Base-by-base conservation (phyloP, 164 flowering plant species). In the Magnolia sinica region DNA sequence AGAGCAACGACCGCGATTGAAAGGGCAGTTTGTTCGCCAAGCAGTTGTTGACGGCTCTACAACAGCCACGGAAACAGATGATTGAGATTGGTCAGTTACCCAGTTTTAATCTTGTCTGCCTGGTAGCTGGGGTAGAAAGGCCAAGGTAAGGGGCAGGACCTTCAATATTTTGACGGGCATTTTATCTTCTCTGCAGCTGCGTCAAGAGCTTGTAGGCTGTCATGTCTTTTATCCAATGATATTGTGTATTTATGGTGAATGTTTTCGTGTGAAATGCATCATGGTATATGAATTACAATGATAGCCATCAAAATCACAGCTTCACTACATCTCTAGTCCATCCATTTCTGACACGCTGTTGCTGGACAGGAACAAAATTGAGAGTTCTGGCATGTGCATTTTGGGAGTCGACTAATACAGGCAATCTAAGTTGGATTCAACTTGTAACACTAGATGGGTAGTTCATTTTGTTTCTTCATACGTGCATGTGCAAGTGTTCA, bases 11-110 rank as follows among this genome's bases (percentile, higher is more conserved):
- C 91, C 88, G 74, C 86, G 89, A 59, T 68, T 87, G 79, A 82
- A 83, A 50, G 91, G 93, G 77, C 89, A 89, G 76, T 89, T 88
- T 81, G 89, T 88, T 70, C 80, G 87, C 24, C 87, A 80, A 70
- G 64, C 77, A 74, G 78, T 63, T 80, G 78, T 74, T 73, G 88
- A 76, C 20, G 73, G 65, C 29, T 70, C 76, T 20, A 50, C 59
- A 24, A 68, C 52, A 55, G 77, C 65, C 50, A 55, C 72, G 64
- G 79, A 76, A 52, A 10, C 72, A 49, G 77, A 79, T 45, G 69
- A 66, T 75, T 75, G 66, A 10, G 13, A 52, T 70, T 4, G 76
- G 63, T 20, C 55, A 59, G 27, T 59, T 51, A 51, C 55, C 27
- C 52, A 19, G 27, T 75, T 71, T 20, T 71, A 74, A 13, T 52